These are phyloP conservation scores for Plenodomus biglobosus DNA, from an alignment of 2,329 filamentous ascomycete species.

Conservation along the genomic window DNA sequence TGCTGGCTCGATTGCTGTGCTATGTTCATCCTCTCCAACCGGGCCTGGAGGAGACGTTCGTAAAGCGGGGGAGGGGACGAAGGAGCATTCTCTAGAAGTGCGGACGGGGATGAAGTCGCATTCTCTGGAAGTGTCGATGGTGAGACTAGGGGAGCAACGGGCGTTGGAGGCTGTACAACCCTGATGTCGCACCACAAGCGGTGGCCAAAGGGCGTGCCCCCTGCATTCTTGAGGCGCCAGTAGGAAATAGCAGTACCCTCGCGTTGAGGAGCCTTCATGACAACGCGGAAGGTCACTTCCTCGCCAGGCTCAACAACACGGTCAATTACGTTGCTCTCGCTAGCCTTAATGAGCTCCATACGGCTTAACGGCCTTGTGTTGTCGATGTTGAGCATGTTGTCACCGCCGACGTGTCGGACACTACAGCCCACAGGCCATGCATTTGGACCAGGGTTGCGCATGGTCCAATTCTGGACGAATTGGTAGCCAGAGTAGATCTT, in stretches of 20 bases:
- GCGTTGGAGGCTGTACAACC: slow-evolving; percentile 51
- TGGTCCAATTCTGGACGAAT: slow-evolving; percentile 89
- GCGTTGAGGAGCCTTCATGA: slow-evolving; percentile 77
- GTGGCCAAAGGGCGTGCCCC: slow-evolving; percentile 84
- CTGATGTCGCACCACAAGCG: slow-evolving; percentile 92
- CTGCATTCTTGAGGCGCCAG: slow-evolving; percentile 85
- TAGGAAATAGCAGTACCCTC: slow-evolving; percentile 85
- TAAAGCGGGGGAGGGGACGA: slow-evolving; percentile 17
- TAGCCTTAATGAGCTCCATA: slow-evolving; percentile 73
- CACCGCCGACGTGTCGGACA: slow-evolving; percentile 88
- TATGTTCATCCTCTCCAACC: slow-evolving; percentile 26
- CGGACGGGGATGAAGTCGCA: slow-evolving; percentile 5
- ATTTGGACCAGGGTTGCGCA: slow-evolving; percentile 77
- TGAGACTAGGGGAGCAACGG: slow-evolving; percentile 1
- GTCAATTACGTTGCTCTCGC: slow-evolving; percentile 77
- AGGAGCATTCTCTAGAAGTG: background rate
- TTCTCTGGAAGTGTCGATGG: background rate
- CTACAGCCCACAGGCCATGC: slow-evolving; percentile 88
- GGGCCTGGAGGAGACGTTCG: slow-evolving; percentile 29
- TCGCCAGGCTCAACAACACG: slow-evolving; percentile 71
- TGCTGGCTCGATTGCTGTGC: slow-evolving; percentile 20
- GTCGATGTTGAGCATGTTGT: slow-evolving; percentile 94
- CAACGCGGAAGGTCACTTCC: slow-evolving; percentile 77
- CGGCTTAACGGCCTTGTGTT: slow-evolving; percentile 76
- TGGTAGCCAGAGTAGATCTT: slow-evolving; percentile 67